These are phyloP conservation scores for Calonectria naviculata DNA, from an alignment of 2,329 filamentous ascomycete genomes.

Conservation along the genomic window DNA sequence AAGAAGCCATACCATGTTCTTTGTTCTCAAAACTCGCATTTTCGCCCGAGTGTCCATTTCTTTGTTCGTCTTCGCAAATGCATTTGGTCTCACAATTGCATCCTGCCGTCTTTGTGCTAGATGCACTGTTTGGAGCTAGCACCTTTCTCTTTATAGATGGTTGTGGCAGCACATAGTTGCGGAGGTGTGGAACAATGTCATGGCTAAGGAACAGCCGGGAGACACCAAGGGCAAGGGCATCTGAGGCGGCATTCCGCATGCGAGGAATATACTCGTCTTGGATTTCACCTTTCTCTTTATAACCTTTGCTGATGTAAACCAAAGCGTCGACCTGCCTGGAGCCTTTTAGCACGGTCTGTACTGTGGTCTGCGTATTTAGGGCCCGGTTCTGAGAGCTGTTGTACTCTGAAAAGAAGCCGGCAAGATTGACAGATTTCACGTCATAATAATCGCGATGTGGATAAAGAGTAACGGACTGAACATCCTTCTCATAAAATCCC, in stretches of 20 bases:
- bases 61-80: too few species aligned
- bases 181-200: background rate
- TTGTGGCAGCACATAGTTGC: background rate
- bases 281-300: background rate
- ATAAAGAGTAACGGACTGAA: background rate
- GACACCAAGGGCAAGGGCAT: background rate
- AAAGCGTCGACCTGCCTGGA: background rate
- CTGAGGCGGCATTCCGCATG: background rate
- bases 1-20: background rate
- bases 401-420: background rate
- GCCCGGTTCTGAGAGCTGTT: background rate
- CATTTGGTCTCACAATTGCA: too few species aligned
- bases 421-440: background rate
- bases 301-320: background rate
- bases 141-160: too few species aligned
- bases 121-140: too few species aligned
- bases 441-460: background rate
- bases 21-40: background rate
- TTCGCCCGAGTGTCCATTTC: background rate
- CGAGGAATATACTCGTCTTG: background rate
- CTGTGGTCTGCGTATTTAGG: background rate
- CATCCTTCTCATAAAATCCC: background rate
- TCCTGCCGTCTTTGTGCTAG: too few species aligned
- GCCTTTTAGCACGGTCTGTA: too few species aligned
- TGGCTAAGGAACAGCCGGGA: background rate